Conservation (phyloP, 2,329 filamentous ascomycete species). For the Monilinia laxa region DNA sequence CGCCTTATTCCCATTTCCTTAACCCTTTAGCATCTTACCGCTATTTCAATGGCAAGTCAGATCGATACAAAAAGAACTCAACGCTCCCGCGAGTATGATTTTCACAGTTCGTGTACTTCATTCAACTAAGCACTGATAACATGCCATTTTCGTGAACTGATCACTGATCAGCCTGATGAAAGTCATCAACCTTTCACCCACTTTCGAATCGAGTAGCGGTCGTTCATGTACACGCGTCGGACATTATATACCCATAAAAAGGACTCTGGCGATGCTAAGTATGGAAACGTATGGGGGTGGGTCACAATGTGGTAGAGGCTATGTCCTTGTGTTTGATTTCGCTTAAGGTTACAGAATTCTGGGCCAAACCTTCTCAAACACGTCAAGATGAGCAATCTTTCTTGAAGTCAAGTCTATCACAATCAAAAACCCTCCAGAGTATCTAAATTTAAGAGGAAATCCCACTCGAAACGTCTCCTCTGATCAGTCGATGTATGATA, state of each 20-base stretch:
- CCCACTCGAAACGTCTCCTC: too few relatives aligned
- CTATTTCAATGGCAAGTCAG: not conserved
- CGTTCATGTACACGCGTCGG: not conserved
- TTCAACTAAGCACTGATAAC: not conserved
- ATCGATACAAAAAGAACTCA: not conserved
- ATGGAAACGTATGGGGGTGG: not conserved
- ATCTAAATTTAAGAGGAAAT: too few relatives aligned
- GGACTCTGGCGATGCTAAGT: not conserved
- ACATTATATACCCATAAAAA: not conserved
- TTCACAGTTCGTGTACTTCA: not conserved
- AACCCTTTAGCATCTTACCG: too few relatives aligned
- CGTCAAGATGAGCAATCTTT: too few relatives aligned
- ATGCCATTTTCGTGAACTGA: not conserved
- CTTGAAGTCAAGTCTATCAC: too few relatives aligned
- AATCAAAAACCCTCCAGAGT: too few relatives aligned
- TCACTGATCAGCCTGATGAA: not conserved
- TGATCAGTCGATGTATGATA: not conserved
- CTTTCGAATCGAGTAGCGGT: not conserved
- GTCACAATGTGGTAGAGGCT: not conserved
- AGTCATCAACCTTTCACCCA: not conserved
- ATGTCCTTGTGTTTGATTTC: not conserved
- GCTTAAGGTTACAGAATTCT: not conserved
- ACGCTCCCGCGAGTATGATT: not conserved
- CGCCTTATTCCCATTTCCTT: not conserved
- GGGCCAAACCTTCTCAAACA: not conserved